Evolutionary conservation across 306 rosid species (phyloP), one percentile per base, ranked within the genome.

Genomic region (Arachis stenosperma): DNA sequence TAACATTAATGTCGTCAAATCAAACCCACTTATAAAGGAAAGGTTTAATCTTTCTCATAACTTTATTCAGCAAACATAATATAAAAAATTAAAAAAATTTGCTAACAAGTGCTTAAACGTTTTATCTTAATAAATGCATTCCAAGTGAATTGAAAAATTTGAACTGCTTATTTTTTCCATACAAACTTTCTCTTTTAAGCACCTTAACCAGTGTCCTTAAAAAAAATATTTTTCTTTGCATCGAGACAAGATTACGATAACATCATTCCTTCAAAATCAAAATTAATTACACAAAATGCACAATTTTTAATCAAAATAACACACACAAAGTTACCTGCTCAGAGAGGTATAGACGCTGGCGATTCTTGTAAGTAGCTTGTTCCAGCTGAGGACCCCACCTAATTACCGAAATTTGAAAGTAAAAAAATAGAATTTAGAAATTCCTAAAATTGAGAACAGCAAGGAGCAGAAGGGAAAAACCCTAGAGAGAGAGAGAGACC

Each of bases 321-420:
- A 52, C 27, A 33, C 12, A 62, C 6, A 41, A 4, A 5, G 4
- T 74, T 44, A 73, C 98, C 95, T 94, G 97, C 73, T 94, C 98
- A 3, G 98, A 94, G 50, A 94, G 98, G 72, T 94, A 94, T 40
- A 94, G 94, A 9, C 97, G 90, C 75, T 94, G 98, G 5, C 97
- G 97, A 67, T 89, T 94, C 91, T 94, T 94, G 86, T 94, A 91
- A 27, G 97, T 89, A 37, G 96, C 97, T 76, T 91, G 95, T 85
- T 91, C 98, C 2, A 91, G 94, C 79, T 89, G 98, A 55, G 97
- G 98, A 29, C 98, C 98, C 98, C 98, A 94, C 75, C 98, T 94
- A 36, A 9, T 10, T 0, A 22, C 52, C 1, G 3, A 50, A 65
- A 56, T 6, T 0, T 30, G 17, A 55, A 55, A 12, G 48, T 10